Conservation (phyloP, 805 yeast species). For the Tetrapisispora nanseiensis region DNA sequence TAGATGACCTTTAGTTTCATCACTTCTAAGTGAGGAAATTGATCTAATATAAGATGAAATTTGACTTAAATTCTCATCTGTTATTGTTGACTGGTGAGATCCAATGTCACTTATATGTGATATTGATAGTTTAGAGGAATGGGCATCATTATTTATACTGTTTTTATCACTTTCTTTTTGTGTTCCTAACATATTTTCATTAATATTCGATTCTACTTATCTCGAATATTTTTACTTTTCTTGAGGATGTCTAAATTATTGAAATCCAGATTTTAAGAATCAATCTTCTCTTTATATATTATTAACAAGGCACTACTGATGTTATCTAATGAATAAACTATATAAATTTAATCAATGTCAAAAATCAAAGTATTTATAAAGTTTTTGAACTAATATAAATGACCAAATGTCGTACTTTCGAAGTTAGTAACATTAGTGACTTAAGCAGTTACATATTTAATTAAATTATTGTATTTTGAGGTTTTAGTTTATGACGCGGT, state of each 20-base stretch:
- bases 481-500: neutral
- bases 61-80: neutral
- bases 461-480: neutral
- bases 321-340: too few species aligned
- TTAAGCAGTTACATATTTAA: neutral
- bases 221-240: too few species aligned
- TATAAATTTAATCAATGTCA: too few species aligned
- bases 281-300: too few species aligned
- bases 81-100: neutral
- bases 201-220: too few species aligned
- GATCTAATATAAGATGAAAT: neutral
- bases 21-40: neutral
- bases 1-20: neutral
- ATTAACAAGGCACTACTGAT: too few species aligned
- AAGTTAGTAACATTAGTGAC: too few species aligned
- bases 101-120: neutral
- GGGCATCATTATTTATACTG: neutral
- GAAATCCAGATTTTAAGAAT: too few species aligned
- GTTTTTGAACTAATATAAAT: too few species aligned
- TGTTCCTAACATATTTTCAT: neutral
- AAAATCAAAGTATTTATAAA: too few species aligned
- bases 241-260: too few species aligned
- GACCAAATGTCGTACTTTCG: too few species aligned
- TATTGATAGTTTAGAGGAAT: neutral
- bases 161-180: neutral